Evolutionary conservation across 2,329 filamentous ascomycete species (phyloP), one percentile per base, ranked within the genome.

Genomic region (Claviceps arundinis): DNA sequence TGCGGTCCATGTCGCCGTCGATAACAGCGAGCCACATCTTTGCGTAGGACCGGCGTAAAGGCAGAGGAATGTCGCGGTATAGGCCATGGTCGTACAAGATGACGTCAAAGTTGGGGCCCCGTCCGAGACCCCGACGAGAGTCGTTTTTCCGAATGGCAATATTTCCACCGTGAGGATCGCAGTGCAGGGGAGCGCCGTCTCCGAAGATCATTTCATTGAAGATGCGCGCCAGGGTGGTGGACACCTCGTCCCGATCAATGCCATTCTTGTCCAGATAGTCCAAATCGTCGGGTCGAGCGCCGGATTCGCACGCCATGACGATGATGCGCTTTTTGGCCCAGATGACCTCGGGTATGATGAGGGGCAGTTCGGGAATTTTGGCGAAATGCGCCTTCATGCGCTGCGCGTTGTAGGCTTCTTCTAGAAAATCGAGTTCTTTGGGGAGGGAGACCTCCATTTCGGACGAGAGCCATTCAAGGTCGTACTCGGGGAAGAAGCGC

Each of bases 171-270:
- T 98, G 93, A 0, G 93, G 93, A 64, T 98, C 93, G 69, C 93
- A 98, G 70, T 98, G 93, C 41, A 98, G 72, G 0, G 93, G 89
- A 0, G 91, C 91, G 54, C 84, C 78, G 50, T 84, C 80, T 48
- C 91, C 90, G 59, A 98, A 98, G 59, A 98, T 96, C 93, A 98
- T 98, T 66, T 97, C 90, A 73, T 98, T 98, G 77, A 98, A 98
- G 54, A 98, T 89, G 54, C 84, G 82, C 0, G 93, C 85, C 4
- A 98, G 74, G 0, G 89, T 86, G 1, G 91, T 90, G 0, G 90
- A 95, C 5, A 98, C 93, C 68, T 97, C 91, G 63, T 97, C 93
- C 19, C 93, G 82, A 67, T 95, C 89, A 64, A 98, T 98, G 53
- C 81, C 78, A 64, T 94, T 86, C 6, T 76, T 73, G 66, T 97